Evolutionary conservation across 2,329 filamentous ascomycete species (phyloP).

Genomic region (Didymosphaeria variabile): DNA sequence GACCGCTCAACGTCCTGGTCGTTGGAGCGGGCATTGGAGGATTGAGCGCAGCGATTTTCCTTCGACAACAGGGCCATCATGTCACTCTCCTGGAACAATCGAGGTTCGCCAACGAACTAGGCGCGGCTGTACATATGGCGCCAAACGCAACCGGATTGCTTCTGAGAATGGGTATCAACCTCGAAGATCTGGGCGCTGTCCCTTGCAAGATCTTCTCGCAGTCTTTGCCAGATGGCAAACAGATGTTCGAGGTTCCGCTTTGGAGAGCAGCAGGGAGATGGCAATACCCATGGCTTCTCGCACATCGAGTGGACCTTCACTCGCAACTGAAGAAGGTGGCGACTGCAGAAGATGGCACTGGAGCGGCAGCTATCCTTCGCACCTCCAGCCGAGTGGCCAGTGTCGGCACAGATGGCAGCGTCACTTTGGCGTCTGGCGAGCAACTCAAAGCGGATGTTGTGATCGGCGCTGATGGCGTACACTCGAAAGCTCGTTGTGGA

Average conservation of each 20-base stretch:
- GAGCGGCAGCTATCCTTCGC: slow-evolving; percentile 50
- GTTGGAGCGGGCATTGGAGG: slow-evolving; percentile 63
- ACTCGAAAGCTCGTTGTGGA: slow-evolving; percentile 45
- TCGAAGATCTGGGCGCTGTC: slow-evolving; percentile 52
- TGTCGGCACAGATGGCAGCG: slow-evolving; percentile 49
- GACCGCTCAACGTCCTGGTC: slow-evolving; percentile 52
- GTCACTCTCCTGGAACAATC: slow-evolving; percentile 56
- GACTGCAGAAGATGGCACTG: slow-evolving; percentile 47
- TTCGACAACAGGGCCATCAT: slow-evolving; percentile 54
- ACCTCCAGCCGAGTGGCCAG: slow-evolving; percentile 56
- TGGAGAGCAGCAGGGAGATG: slow-evolving; percentile 54
- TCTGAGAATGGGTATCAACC: slow-evolving; percentile 54
- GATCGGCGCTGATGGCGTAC: slow-evolving; percentile 65
- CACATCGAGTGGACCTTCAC: slow-evolving; percentile 64
- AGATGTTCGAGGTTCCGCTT: slow-evolving; percentile 49
- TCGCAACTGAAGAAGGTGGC: slow-evolving; percentile 60
- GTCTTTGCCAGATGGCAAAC: slow-evolving; percentile 50
- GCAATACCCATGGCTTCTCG: slow-evolving; percentile 63
- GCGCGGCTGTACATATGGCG: slow-evolving; percentile 69
- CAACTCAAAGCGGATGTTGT: slow-evolving; percentile 59
- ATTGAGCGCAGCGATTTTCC: slow-evolving; percentile 61
- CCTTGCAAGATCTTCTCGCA: slow-evolving; percentile 44
- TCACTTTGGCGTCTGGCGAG: slow-evolving; percentile 58
- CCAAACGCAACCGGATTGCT: slow-evolving; percentile 70
- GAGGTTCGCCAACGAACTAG: slow-evolving; percentile 63